These are phyloP conservation scores for Coelastrella sp. DNA, from an alignment of 139 green algal genomes.

Conservation along the genomic window DNA sequence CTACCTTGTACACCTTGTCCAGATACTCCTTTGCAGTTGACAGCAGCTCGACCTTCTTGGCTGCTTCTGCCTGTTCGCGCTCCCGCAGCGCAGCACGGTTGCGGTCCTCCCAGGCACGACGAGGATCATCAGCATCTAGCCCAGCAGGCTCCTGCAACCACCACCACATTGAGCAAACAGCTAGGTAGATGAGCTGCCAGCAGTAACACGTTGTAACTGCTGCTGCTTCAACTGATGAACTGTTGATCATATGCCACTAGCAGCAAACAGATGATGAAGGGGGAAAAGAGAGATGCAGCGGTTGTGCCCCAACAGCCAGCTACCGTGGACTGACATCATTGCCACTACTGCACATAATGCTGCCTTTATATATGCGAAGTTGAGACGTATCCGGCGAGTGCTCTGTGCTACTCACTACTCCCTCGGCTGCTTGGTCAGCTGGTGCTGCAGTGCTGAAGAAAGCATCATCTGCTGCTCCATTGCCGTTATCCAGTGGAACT, in stretches of 20 bases:
- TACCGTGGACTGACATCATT: no score
- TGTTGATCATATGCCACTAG: not conserved
- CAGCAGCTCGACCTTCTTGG: slow-evolving; percentile 43
- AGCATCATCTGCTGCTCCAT: slow-evolving; percentile 18
- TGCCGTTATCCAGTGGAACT: slow-evolving; percentile 26
- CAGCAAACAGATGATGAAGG: no score
- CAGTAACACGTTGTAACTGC: no score
- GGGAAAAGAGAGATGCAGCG: no score
- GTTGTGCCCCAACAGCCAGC: no score
- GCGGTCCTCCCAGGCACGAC: not conserved
- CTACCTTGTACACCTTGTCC: slow-evolving; percentile 46
- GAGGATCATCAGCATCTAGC: slow-evolving; percentile 36
- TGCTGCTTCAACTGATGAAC: no score
- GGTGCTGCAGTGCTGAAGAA: slow-evolving; percentile 38
- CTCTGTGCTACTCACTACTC: not conserved
- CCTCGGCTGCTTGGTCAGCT: slow-evolving; percentile 2
- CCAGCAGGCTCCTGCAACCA: not conserved
- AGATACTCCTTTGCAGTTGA: slow-evolving; percentile 36
- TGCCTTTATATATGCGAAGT: no score
- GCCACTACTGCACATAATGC: no score
- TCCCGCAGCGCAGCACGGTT: slow-evolving; percentile 1
- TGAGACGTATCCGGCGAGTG: not conserved
- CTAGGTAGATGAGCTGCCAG: not conserved
- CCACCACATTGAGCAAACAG: not conserved
- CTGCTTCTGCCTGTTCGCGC: slow-evolving; percentile 26